Base-by-base conservation (phyloP, 139 green algal genomes). In the Coelastrella sp. region DNA sequence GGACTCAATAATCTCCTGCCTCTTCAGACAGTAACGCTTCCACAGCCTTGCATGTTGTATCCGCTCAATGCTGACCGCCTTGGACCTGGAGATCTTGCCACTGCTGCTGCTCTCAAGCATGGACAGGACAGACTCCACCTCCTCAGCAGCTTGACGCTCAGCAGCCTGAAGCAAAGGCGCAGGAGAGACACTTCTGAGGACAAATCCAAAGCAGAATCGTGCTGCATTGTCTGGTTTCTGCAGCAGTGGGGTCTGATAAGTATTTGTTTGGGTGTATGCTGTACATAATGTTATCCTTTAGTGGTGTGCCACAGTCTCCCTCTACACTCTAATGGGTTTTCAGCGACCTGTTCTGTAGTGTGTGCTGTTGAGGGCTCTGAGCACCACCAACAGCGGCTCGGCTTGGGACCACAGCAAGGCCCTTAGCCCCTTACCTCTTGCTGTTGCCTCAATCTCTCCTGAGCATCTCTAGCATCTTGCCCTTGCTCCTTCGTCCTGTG, bases 21-120 rank as follows among this genome's bases (percentile, higher is more conserved):
- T 20, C 84, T 57, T 82, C 27, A 89, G 22, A 49, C 70, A 82
- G 57, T 83, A 89, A 20, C 84, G 70, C 84, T 25, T 74, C 84
- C 84, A 89, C 70, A 89, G 84, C 19, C 49, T 61, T 15, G 66
- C 72, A 75, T 89, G 78, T 70, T 89, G 84, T 7, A 89, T 59
- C 6, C 84, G 49, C 57, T 89, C 84, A 17, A 89, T 65, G 22
- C 22, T 60, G 27, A 89, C 22, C 20, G 83, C 84, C 56, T 85
- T 85, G 35, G 20, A 49, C 56, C 78, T 17, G 9, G 49, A 70
- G 56, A 66, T 17, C 8, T 5, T 11, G 78, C 78, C 78, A 59
- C 17, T 17, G 25, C 76, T 35, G 11, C 49, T 68, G 78, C 20
- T 68, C 8, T 65, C 49, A 66, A 85, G n/a, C 78, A 85, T 65